Evolutionary conservation across 441 rosid species (phyloP), one percentile per base, ranked within the genome.

Genomic region (Pelargonium cotyledonis): DNA sequence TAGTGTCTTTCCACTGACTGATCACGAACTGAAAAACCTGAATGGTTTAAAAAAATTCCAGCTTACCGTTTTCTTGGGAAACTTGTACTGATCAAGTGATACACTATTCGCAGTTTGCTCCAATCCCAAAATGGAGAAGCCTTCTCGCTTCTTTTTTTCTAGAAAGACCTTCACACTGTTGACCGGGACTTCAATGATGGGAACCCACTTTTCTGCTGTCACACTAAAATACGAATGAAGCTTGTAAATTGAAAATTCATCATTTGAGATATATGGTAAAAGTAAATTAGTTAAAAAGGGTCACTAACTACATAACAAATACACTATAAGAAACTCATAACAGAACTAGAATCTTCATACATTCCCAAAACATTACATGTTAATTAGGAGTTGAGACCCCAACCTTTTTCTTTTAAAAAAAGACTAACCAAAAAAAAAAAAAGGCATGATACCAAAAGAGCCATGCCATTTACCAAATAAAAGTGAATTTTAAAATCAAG

Each of bases 131-230:
- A 92, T 83, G 63, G 97, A 88, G 86, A 80, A 95, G 71, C 97
- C 97, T 85, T 95, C 89, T 65, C 84, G 80, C 81, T 88, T 95
- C 87, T 91, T 92, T 75, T 86, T 85, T 80, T 95, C 93, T 69
- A 91, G 81, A 81, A 85, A 95, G 12, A 79, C 74, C 77, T 84
- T 89, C 79, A 91, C 85, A 67, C 96, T 89, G 65, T 85, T 78
- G 44, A 86, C 87, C 0, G 97, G 97, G 71, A 95, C 96, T 88
- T 91, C 97, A 49, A 88, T 70, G 18, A 88, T 85, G 55, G 97
- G 99, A 75, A 95, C 91, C 99, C 99, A 95, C 82, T 89, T 91
- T 84, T 95, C 99, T 14, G 96, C 97, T 46, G 97, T 91, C 78
- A 95, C 99, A 74, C 99, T 91, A 80, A 67, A 79, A 75, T 7